Conservation (phyloP, 202 grass and related monocot species). For the Hordeum pubiflorum region DNA sequence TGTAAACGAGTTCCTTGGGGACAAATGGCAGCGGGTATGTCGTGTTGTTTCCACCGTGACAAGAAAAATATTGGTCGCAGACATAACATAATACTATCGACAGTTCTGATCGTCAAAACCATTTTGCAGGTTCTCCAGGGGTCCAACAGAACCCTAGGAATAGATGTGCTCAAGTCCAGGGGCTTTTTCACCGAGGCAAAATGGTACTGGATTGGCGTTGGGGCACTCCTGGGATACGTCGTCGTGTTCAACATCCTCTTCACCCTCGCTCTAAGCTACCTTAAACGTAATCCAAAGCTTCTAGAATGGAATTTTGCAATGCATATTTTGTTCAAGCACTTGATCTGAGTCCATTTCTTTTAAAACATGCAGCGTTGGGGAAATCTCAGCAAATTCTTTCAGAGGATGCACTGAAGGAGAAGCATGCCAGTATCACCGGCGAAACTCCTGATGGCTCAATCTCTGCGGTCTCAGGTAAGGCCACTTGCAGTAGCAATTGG, state of each 20-base stretch:
- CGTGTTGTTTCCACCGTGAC: background rate
- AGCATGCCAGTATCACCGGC: slow-evolving; percentile 55
- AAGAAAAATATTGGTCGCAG: background rate
- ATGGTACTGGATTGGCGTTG: slow-evolving; percentile 90
- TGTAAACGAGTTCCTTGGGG: slow-evolving; percentile 60
- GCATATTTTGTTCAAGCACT: slow-evolving; percentile 9
- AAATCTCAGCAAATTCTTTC: slow-evolving; percentile 42
- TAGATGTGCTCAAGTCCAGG: slow-evolving; percentile 48
- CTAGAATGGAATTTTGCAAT: background rate
- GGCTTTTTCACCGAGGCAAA: slow-evolving; percentile 57
- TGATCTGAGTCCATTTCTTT: slow-evolving; percentile 18
- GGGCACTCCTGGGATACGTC: slow-evolving; percentile 57
- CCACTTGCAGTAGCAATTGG: background rate
- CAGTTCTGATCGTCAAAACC: slow-evolving; percentile 6
- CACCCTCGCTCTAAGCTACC: slow-evolving; percentile 61
- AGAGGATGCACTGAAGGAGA: slow-evolving; percentile 70
- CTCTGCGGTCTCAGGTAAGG: background rate
- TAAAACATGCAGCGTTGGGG: slow-evolving; percentile 37
- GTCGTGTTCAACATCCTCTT: slow-evolving; percentile 73
- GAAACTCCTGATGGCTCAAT: slow-evolving; percentile 17
- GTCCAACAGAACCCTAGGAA: slow-evolving; percentile 36
- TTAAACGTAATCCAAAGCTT: slow-evolving; percentile 45
- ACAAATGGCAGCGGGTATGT: slow-evolving; percentile 55
- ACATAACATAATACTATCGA: background rate
- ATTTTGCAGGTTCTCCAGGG: slow-evolving; percentile 28